A percentile compares a stretch with the other conserved stretches of the same genome.
phyloP scores from a whole-genome alignment of 2,329 filamentous ascomycete genomes.

The Fusarium phyllophilum region DNA sequence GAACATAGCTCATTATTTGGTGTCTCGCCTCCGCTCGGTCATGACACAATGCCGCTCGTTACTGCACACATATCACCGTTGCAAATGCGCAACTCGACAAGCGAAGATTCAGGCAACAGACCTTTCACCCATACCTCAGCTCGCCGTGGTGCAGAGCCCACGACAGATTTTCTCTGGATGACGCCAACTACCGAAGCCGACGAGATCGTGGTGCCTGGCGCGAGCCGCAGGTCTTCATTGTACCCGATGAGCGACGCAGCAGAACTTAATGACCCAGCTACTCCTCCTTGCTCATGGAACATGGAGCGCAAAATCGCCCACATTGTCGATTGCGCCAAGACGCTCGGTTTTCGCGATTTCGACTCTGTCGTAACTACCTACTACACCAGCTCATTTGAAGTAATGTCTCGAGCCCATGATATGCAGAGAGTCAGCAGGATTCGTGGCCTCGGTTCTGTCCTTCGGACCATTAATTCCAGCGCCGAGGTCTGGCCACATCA shows the following conservation, averaged over 20 bases:
- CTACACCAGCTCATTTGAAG: neutral
- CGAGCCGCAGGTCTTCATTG: neutral
- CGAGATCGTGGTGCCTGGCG: neutral
- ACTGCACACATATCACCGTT: neutral
- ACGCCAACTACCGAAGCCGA: neutral
- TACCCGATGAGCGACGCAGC: neutral
- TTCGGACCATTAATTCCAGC: neutral
- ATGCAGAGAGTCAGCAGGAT: neutral
- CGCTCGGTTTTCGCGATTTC: neutral
- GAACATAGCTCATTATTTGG: neutral
- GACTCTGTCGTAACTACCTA: neutral
- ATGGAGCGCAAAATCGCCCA: neutral
- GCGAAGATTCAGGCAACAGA: neutral
- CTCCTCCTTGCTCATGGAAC: neutral
- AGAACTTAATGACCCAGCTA: neutral
- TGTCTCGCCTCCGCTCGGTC: neutral
- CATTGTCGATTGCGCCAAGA: neutral
- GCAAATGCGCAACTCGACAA: neutral
- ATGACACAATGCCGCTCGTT: neutral
- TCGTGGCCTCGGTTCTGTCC: neutral
- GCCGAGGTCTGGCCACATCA: neutral
- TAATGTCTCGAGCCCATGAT: neutral
- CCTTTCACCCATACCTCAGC: fast-evolving
- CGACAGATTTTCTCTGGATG: neutral
- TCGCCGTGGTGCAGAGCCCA: neutral